These are phyloP conservation scores for Auricularia sp. DNA, from an alignment of 768 basidiomycete species.

Conservation along the genomic window DNA sequence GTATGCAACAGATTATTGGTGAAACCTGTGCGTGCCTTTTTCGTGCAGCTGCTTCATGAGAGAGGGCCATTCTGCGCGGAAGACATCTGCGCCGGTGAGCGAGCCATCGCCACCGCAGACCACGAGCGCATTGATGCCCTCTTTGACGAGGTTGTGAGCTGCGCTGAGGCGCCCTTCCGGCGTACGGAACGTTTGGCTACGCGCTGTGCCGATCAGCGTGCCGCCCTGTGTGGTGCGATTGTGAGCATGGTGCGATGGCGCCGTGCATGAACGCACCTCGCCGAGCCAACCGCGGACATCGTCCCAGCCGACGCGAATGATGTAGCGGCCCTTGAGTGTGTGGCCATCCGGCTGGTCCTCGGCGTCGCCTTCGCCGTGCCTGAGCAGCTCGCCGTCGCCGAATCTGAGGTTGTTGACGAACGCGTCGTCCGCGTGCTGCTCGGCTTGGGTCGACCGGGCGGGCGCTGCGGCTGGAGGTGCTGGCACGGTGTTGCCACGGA, in stretches of 20 bases:
- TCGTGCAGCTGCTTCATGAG: conserved; percentile 59
- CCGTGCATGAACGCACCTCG: conserved; percentile 40
- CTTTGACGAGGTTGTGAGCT: conserved; percentile 84
- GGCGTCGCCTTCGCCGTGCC: conserved; percentile 53
- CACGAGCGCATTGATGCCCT: conserved; percentile 93
- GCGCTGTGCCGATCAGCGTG: conserved; percentile 92
- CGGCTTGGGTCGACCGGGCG: conserved; percentile 19
- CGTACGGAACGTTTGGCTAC: conserved; percentile 75
- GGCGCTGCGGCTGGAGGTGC: conserved; percentile 16
- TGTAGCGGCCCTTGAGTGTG: conserved; percentile 81
- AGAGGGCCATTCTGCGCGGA: conserved; percentile 90
- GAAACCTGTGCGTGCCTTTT: conserved; percentile 36
- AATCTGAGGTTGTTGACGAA: conserved; percentile 69
- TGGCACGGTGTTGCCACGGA: conserved; percentile 67
- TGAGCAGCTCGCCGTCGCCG: conserved; percentile 67
- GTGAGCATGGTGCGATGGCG: background rate
- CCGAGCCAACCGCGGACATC: conserved; percentile 94
- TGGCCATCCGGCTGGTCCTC: conserved; percentile 52
- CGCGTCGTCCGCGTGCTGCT: background rate
- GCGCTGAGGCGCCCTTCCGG: conserved; percentile 81
- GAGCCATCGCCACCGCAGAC: conserved; percentile 98
- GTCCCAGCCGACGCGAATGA: conserved; percentile 95
- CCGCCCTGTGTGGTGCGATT: conserved; percentile 50
- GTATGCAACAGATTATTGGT: background rate
- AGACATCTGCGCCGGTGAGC: conserved; percentile 89